Percentiles rank a stretch among this genome's conserved stretches.
Conservation (phyloP, 345 rosid species). For the Acer yangbiense region DNA sequence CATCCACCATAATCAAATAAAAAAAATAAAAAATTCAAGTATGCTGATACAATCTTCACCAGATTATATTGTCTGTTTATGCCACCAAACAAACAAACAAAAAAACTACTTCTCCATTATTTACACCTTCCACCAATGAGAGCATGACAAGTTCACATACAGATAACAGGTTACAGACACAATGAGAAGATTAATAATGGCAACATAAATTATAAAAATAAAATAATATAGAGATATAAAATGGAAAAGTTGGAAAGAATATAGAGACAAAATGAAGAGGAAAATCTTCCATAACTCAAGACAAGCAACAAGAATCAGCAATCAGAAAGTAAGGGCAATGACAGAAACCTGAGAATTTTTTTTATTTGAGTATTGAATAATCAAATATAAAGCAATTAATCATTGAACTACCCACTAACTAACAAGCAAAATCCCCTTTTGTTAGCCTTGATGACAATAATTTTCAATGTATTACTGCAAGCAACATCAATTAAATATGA, state of each 20-base stretch:
- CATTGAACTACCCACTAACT: too few species aligned
- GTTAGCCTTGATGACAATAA: neutral
- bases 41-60: conserved; percentile 18
- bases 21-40: neutral
- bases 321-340: neutral
- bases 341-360: neutral
- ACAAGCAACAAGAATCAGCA: neutral
- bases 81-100: neutral
- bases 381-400: too few species aligned
- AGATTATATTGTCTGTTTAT: conserved; percentile 6
- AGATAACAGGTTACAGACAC: neutral
- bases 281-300: too few species aligned
- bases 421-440: too few species aligned
- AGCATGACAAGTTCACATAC: neutral
- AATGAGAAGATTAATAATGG: neutral
- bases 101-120: conserved; percentile 16
- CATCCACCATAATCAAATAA: conserved; percentile 6
- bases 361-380: too few species aligned
- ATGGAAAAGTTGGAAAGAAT: neutral
- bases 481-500: neutral
- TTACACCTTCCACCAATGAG: conserved; percentile 9
- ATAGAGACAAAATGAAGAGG: neutral
- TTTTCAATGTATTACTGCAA: neutral
- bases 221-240: neutral
- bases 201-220: neutral